Evolutionary conservation across 2,329 filamentous ascomycete genomes (phyloP).

Genomic region (Ramularia endophylla): DNA sequence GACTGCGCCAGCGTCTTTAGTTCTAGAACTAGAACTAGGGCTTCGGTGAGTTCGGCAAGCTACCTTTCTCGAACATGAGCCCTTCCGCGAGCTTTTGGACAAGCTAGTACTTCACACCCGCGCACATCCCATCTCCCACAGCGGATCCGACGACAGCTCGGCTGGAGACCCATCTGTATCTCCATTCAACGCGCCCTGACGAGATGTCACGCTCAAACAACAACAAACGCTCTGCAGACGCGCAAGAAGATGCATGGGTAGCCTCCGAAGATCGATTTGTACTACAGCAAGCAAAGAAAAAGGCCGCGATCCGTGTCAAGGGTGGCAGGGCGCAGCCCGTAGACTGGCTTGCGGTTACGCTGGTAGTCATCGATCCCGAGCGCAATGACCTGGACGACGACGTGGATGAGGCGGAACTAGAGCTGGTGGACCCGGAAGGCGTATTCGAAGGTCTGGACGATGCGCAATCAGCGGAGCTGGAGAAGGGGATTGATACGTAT

Average conservation of each 20-base stretch:
- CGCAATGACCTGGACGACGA: slow-evolving; percentile 78
- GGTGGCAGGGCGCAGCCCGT: slow-evolving; percentile 87
- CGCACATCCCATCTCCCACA: no score
- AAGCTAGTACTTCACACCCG: no score
- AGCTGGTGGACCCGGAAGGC: slow-evolving; percentile 72
- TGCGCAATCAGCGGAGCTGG: slow-evolving; percentile 65
- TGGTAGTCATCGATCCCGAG: slow-evolving; percentile 81
- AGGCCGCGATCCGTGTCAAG: slow-evolving; percentile 88
- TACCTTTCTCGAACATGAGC: no score
- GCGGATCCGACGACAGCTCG: no score
- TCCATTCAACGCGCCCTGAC: no score
- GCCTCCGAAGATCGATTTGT: slow-evolving; percentile 96
- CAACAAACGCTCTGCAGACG: slow-evolving; percentile 39
- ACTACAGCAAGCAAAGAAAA: slow-evolving; percentile 94
- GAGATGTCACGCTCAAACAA: slow-evolving; percentile 31
- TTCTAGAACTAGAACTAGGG: no score
- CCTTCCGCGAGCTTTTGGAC: no score
- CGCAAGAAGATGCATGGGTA: slow-evolving; percentile 61
- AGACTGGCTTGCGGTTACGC: slow-evolving; percentile 85
- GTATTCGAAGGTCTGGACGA: slow-evolving; percentile 68
- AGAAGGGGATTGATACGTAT: slow-evolving; percentile 76
- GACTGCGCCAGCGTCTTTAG: no score
- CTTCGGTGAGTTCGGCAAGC: no score
- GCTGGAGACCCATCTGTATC: not conserved
- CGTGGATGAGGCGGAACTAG: slow-evolving; percentile 63